Base-by-base conservation (phyloP, 208 protist species). In the Trypanosoma melophagium region DNA sequence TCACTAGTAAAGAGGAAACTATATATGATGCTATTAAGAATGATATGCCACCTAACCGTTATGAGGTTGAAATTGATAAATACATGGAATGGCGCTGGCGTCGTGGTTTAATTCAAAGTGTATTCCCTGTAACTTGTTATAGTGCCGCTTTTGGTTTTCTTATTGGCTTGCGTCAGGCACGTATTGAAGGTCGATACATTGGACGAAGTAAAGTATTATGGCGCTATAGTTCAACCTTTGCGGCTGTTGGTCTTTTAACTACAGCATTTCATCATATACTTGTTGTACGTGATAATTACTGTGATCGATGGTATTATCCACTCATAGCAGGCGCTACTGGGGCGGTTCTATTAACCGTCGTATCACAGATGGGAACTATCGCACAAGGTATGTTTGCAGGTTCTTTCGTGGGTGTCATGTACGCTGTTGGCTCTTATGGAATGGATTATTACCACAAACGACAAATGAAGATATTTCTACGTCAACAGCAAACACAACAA, bases 51-150 rank as follows among this genome's bases (percentile, higher is more conserved):
- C 76, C 71, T 31, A 66, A 92, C 60, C 76, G 66, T 22, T 96
- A 90, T 65, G 62, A 72, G 19, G 74, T 81, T 0, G 87, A 96
- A 62, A 51, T 96, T 13, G 70, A 79, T 52, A 75, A 79, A 58
- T 96, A 91, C 67, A 59, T 91, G 45, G 80, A 92, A 71, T 92
- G 90, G 84, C 86, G 90, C n/a, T 90, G 83, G 80, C 82, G 87
- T 7, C 75, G 87, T 3, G 90, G 90, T 16, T 75, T 90, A 38
- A 14, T 96, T 25, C 87, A 92, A 66, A 86, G 79, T 60, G 79
- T 96, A 1, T 83, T 96, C 31, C 90, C 87, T n/a, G 83, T 83
- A 2, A 80, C 87, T 3, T 89, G 80, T 66, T 89, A 85, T 64
- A 76, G 84, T 50, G 81, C 80, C 10, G 1, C 87, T 14, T 67